These are phyloP conservation scores for Penicillium verhagenii DNA, from an alignment of 495 filamentous ascomycete species.

Conservation along the genomic window DNA sequence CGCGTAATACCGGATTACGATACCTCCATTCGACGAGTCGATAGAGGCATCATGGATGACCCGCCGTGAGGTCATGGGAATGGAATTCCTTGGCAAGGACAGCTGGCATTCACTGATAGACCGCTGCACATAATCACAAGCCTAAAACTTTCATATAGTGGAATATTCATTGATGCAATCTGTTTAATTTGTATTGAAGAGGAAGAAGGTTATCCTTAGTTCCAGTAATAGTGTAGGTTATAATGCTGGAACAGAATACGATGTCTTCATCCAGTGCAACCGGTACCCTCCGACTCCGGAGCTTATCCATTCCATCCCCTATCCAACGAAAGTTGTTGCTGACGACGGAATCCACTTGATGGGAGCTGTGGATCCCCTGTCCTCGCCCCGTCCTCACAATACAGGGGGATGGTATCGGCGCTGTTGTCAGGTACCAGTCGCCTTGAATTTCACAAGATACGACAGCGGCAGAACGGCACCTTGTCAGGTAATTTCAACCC, in stretches of 20 bases:
- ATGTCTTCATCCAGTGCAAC: background rate
- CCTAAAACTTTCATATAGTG: too few relatives aligned
- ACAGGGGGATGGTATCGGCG: conserved; percentile 15
- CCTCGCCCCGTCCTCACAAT: conserved; percentile 9
- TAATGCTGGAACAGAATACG: background rate
- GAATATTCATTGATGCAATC: too few relatives aligned
- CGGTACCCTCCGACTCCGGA: conserved; percentile 8
- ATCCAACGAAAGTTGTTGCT: conserved; percentile 1
- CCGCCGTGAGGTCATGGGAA: conserved; percentile 27
- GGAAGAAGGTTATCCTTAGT: background rate
- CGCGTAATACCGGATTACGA: conserved; percentile 6
- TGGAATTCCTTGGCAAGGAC: conserved; percentile 13
- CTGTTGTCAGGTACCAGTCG: conserved; percentile 9
- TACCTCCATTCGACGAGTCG: conserved; percentile 15
- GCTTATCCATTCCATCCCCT: conserved; percentile 6
- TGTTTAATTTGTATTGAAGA: too few relatives aligned
- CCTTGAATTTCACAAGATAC: conserved; percentile 17
- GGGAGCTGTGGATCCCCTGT: conserved; percentile 14
- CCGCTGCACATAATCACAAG: background rate
- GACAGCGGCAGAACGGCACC: conserved; percentile 7
- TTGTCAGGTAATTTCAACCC: conserved; percentile 11
- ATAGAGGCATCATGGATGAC: conserved; percentile 22
- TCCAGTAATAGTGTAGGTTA: too few relatives aligned
- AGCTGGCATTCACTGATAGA: conserved; percentile 10
- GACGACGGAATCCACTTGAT: conserved; percentile 15